Conservation (phyloP, 192 early-diverging fungal genomes). For the Entomortierella parvispora region DNA sequence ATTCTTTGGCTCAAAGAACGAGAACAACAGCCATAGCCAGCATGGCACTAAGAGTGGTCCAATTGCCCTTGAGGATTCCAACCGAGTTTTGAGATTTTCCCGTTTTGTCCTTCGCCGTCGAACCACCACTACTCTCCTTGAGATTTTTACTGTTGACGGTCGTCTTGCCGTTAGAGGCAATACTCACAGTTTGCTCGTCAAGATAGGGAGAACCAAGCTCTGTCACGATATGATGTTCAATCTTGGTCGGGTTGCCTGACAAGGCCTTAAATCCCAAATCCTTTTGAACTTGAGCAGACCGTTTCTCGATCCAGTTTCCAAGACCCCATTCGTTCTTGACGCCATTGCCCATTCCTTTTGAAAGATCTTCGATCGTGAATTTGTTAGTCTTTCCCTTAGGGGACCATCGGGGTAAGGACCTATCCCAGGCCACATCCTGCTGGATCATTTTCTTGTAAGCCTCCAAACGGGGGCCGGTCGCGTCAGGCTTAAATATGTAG, state of each 20-base stretch:
- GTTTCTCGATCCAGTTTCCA: slow-evolving; percentile 20
- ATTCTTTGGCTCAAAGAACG: slow-evolving; percentile 18
- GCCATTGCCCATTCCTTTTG: neutral
- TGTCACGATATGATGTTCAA: slow-evolving; percentile 10
- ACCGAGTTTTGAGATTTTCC: slow-evolving; percentile 2
- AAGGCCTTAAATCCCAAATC: slow-evolving; percentile 17
- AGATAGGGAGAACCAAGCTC: slow-evolving; percentile 10
- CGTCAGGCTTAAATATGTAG: slow-evolving; percentile 54
- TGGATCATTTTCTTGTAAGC: slow-evolving; percentile 51
- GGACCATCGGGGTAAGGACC: slow-evolving; percentile 17
- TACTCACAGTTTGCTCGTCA: too few species aligned
- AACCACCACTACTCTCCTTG: too few species aligned
- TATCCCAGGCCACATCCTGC: slow-evolving; percentile 56
- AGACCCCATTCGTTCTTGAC: slow-evolving; percentile 19
- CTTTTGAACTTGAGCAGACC: slow-evolving; percentile 11
- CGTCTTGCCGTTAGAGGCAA: too few species aligned
- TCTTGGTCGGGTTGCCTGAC: slow-evolving; percentile 14
- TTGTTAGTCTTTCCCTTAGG: slow-evolving; percentile 15
- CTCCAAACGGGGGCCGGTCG: slow-evolving; percentile 39
- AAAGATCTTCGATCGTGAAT: slow-evolving; percentile 30
- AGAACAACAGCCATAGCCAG: slow-evolving; percentile 6
- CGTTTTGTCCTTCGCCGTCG: neutral
- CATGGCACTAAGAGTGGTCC: slow-evolving; percentile 17
- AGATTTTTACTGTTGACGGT: too few species aligned
- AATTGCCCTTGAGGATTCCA: slow-evolving; percentile 14